Evolutionary conservation across 2,329 filamentous ascomycete species (phyloP), one percentile per base, ranked within the genome.

Genomic region (Colletotrichum sp.): DNA sequence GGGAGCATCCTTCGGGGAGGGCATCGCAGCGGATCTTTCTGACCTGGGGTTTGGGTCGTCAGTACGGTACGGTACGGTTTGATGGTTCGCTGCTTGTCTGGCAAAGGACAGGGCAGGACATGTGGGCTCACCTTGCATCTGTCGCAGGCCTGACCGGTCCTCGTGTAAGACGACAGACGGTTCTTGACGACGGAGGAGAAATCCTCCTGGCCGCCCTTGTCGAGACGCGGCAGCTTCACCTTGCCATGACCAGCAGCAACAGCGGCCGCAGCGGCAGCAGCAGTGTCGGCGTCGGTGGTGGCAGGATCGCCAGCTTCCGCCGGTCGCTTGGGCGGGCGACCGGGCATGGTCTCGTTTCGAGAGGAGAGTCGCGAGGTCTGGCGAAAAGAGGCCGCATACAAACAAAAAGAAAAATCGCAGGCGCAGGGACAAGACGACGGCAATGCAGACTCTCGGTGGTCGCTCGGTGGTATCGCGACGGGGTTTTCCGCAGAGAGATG

Each of bases 21-120:
- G 93, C 93, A 87, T 98, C 95, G 88, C 95, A 98, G 82, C 95
- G 92, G 80, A 98, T 98, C 86, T 98, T 98, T 79, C 95, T 92
- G 74, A 95, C 89, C 94, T 95, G 18, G 15, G 32, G 65, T n/a
- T 12, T 10, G 5, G 59, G 15, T 10, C 24, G 49, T 69, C 49
- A 72, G 64, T 16, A 71, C 5, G 30, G 8, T 16, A 71, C 5
- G 30, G 8, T 5, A 66, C 13, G 30, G 6, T 12, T 59, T 16
- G 8, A 12, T 2, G 55, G 16, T 2, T 59, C 24, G 55, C 13
- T 6, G 44, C n/a, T 5, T 52, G 6, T 52, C 28, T 9, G 8
- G 30, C 30, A 63, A 21, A 36, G 13, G 52, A 21, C 57, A 24
- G 26, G 13, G 9, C 55, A 55, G 60, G 62, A 65, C 28, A 63